Percentiles rank a stretch among this genome's conserved stretches.
Evolutionary conservation across 2,329 filamentous ascomycete genomes (phyloP).

Genomic region (Apiospora aurea): DNA sequence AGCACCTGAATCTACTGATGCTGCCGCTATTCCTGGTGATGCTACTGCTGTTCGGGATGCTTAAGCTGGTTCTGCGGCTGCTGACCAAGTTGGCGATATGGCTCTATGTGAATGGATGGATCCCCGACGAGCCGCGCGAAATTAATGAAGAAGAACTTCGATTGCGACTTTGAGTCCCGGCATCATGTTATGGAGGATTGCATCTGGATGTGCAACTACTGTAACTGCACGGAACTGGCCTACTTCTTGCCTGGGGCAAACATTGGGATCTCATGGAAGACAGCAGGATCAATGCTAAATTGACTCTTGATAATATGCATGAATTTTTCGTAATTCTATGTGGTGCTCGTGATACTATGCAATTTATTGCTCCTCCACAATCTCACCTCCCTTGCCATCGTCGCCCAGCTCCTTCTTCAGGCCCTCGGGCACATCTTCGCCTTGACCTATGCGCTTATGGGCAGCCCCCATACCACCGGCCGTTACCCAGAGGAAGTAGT

Average conservation of each 20-base stretch:
- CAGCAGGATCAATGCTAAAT: background rate
- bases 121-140: background rate
- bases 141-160: background rate
- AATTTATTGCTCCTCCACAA: slow-evolving; percentile 33
- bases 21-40: background rate
- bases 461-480: slow-evolving; percentile 71
- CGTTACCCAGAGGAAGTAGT: slow-evolving; percentile 78
- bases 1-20: background rate
- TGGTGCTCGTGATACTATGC: background rate
- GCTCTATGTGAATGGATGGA: background rate
- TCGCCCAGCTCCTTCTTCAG: slow-evolving; percentile 56
- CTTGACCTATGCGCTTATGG: slow-evolving; percentile 52
- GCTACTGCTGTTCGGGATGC: background rate
- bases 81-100: background rate
- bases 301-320: background rate
- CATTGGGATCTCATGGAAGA: background rate
- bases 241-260: background rate
- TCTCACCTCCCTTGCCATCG: slow-evolving; percentile 59
- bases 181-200: background rate
- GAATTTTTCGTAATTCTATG: background rate
- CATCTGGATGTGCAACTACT: background rate
- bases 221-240: background rate
- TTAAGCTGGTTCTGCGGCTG: background rate
- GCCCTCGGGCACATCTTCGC: slow-evolving; percentile 48
- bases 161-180: background rate